Conservation (phyloP, 352 stramenopile species). For the Albugo candida region DNA sequence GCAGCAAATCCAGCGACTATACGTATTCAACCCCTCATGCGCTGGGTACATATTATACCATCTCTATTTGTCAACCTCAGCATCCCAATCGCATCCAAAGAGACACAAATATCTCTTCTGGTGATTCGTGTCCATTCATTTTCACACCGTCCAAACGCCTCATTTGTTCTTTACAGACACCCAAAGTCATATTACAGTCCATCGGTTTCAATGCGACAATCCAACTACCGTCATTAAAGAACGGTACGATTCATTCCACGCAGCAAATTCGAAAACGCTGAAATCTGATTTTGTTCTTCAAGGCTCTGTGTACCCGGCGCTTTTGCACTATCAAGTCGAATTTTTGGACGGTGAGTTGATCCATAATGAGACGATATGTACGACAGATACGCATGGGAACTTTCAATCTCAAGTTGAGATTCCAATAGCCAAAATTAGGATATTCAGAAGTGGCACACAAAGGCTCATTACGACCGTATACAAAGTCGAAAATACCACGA, state of each 20-base stretch:
- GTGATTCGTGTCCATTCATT: too few relatives aligned
- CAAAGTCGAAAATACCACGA: constrained; percentile 1
- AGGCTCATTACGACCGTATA: constrained; percentile 29
- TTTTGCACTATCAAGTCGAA: constrained; percentile 31
- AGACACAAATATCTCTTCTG: too few relatives aligned
- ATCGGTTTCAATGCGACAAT: constrained; percentile 50
- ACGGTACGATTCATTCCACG: constrained; percentile 16
- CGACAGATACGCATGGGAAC: constrained; percentile 43
- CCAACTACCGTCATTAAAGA: constrained; percentile 45
- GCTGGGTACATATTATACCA: too few relatives aligned
- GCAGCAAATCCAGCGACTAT: too few relatives aligned
- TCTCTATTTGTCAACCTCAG: too few relatives aligned
- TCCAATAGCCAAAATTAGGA: constrained; percentile 22
- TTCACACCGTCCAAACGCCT: too few relatives aligned
- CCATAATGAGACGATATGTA: constrained; percentile 39
- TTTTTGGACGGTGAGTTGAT: constrained; percentile 26
- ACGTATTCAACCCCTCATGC: too few relatives aligned
- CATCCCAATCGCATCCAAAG: too few relatives aligned
- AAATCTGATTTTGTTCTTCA: neutral
- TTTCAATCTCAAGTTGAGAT: constrained; percentile 22
- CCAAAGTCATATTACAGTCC: constrained; percentile 48
- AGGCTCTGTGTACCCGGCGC: constrained; percentile 50
- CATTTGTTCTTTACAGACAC: constrained; percentile 14
- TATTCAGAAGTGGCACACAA: constrained; percentile 22
- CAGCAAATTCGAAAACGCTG: neutral